A percentile compares a stretch with the other conserved stretches of the same genome.
Conservation (phyloP, 306 rosid genomes). For the Gastrolobium villosum region DNA sequence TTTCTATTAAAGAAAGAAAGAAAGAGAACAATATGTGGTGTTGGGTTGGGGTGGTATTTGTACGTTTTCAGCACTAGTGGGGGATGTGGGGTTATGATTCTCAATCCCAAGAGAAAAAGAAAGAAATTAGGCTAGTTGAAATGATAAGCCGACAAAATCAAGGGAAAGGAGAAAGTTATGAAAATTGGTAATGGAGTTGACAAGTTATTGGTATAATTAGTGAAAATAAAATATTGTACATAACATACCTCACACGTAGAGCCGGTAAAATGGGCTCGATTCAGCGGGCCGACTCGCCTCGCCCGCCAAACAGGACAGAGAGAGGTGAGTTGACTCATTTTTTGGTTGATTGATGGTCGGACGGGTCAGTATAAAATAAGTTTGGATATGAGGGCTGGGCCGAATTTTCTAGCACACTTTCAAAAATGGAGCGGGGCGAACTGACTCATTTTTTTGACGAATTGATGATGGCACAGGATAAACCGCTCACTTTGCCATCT, state of each 20-base stretch:
- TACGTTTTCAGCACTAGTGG: slow-evolving; percentile 41
- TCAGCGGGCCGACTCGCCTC: no score
- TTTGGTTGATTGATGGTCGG: no score
- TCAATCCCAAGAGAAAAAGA: slow-evolving; percentile 39
- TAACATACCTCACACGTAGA: neutral
- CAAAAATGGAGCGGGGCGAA: no score
- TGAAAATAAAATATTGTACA: neutral
- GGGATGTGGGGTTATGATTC: slow-evolving; percentile 48
- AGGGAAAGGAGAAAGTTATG: slow-evolving; percentile 42
- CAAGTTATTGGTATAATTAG: slow-evolving; percentile 14
- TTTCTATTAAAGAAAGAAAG: neutral
- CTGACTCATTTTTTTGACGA: no score
- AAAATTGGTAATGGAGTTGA: slow-evolving; percentile 35
- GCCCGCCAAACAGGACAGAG: no score
- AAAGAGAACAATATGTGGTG: neutral
- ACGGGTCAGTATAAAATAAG: no score
- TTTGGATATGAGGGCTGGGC: no score
- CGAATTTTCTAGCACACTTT: no score
- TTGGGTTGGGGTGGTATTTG: slow-evolving; percentile 38
- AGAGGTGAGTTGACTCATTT: no score
- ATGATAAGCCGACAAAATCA: slow-evolving; percentile 56
- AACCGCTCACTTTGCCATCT: no score
- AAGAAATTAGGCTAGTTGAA: slow-evolving; percentile 34
- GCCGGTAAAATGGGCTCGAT: no score
- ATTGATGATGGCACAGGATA: no score